These are phyloP conservation scores for Nakaseomyces delphensis DNA, from an alignment of 1,139 yeast species.

Conservation along the genomic window DNA sequence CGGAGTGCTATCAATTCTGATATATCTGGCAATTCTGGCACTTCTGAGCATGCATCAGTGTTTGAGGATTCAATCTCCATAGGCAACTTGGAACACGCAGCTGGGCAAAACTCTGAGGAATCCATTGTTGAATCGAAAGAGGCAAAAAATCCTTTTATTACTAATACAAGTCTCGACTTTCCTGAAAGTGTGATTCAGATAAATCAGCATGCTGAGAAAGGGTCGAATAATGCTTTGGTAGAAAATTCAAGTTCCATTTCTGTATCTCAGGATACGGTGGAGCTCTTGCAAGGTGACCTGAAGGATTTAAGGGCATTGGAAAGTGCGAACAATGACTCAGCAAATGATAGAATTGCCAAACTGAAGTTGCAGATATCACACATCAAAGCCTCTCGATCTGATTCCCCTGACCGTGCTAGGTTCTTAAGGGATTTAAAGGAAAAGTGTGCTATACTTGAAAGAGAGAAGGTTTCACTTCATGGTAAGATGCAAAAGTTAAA, in stretches of 20 bases:
- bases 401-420: constrained; percentile 1
- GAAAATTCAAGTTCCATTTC: background rate
- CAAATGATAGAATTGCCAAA: constrained; percentile 2
- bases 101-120: background rate
- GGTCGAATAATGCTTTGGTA: background rate
- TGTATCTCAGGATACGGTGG: constrained; percentile 1
- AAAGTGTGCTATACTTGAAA: constrained; percentile 3
- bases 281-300: background rate
- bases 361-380: background rate
- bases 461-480: background rate
- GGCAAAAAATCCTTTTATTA: background rate
- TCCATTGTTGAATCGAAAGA: background rate
- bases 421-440: background rate
- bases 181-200: background rate
- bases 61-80: background rate
- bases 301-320: background rate
- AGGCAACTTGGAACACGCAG: background rate
- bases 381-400: background rate
- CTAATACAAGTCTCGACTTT: background rate
- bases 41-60: constrained; percentile 2
- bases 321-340: background rate
- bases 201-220: background rate
- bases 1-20: constrained; percentile 4
- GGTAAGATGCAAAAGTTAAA: constrained; percentile 1
- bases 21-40: constrained; percentile 1